phyloP scores from a whole-genome alignment of 208 protist species.

The Leishmania amazonensis region DNA sequence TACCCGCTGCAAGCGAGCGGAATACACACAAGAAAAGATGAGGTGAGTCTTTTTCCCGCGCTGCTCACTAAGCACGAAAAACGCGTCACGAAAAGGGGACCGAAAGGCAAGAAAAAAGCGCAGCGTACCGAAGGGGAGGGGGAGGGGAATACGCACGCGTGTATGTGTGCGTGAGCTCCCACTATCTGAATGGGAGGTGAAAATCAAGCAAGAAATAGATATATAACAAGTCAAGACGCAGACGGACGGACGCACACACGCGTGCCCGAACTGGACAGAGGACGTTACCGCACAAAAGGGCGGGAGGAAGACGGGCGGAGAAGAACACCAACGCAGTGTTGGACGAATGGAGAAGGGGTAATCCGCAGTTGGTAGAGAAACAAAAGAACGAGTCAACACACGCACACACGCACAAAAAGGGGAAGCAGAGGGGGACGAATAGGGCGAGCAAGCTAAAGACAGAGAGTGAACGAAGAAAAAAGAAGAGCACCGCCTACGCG shows the following conservation, averaged over 20 bases:
- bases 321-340: too few species aligned
- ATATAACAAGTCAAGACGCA: too few species aligned
- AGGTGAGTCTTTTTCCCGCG: background rate
- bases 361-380: too few species aligned
- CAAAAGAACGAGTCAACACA: background rate
- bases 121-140: background rate
- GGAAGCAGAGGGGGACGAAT: background rate
- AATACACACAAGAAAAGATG: background rate
- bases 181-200: background rate
- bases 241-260: too few species aligned
- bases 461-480: conserved; percentile 12
- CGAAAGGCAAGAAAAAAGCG: background rate
- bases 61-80: background rate
- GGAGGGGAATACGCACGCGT: background rate
- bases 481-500: conserved; percentile 1
- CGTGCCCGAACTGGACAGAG: too few species aligned
- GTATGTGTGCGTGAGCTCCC: background rate
- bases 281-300: background rate
- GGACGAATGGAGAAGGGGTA: too few species aligned
- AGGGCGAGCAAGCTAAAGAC: background rate
- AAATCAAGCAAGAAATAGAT: too few species aligned
- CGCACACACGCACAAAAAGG: background rate
- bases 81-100: background rate
- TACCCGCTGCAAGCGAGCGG: background rate
- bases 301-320: background rate